Percentiles rank a stretch among this genome's conserved stretches.
Evolutionary conservation across 129 eudicot genomes (phyloP).

Genomic region (Chrysanthemum seticuspe): DNA sequence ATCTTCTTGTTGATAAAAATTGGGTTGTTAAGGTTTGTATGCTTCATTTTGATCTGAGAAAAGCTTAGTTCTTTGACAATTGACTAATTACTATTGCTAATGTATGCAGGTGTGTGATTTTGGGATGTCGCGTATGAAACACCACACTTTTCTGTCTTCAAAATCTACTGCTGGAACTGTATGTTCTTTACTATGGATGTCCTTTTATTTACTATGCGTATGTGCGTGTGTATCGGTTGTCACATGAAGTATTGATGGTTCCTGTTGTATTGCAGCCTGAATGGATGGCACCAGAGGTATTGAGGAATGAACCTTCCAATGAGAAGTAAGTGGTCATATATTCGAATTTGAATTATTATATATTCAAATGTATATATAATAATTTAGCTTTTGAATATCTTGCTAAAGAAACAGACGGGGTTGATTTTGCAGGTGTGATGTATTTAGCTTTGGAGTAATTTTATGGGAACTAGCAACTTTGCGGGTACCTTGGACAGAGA

Average conservation of each 20-base stretch:
- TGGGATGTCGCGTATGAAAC: slow-evolving; percentile 94
- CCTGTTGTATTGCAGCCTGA: slow-evolving; percentile 79
- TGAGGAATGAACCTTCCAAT: slow-evolving; percentile 88
- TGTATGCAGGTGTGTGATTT: slow-evolving; percentile 23
- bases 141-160: slow-evolving; percentile 86
- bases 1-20: slow-evolving; percentile 96
- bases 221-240: too few relatives aligned
- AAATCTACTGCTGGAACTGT: slow-evolving; percentile 98
- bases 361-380: neutral
- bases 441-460: slow-evolving; percentile 74
- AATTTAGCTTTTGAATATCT: neutral
- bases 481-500: slow-evolving; percentile 83
- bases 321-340: slow-evolving; percentile 67
- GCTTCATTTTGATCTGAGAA: neutral
- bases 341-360: neutral
- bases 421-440: slow-evolving; percentile 63
- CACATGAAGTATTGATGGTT: slow-evolving; percentile 19
- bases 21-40: slow-evolving; percentile 93
- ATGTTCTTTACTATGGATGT: slow-evolving; percentile 20
- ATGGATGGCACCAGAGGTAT: slow-evolving; percentile 99
- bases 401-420: slow-evolving; percentile 24
- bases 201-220: too few relatives aligned
- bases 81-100: neutral
- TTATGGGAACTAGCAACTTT: slow-evolving; percentile 92
- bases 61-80: neutral